A percentile compares a stretch with the other conserved stretches of the same genome.
Evolutionary conservation across 495 filamentous ascomycete species (phyloP).

Genomic region (Thermochaetoides thermophila): DNA sequence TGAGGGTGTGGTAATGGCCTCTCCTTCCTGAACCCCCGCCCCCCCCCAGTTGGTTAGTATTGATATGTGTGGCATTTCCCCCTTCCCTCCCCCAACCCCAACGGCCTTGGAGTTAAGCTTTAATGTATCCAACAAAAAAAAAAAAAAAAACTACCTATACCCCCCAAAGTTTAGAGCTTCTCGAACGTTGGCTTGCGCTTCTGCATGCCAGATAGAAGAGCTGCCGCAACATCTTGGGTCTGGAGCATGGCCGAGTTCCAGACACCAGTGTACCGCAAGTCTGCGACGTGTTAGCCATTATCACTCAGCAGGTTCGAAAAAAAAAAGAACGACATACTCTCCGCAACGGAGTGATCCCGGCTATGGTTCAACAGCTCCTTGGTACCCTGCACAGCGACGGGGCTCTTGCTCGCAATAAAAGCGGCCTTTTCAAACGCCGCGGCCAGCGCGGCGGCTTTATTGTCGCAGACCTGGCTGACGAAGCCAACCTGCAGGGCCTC

Average conservation of each 20-base stretch:
- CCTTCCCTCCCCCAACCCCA: no score
- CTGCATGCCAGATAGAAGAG: constrained; percentile 59
- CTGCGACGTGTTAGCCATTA: constrained; percentile 24
- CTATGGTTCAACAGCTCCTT: constrained; percentile 86
- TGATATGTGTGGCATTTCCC: no score
- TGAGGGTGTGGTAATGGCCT: no score
- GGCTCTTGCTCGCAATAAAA: constrained; percentile 67
- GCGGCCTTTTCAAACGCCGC: constrained; percentile 51
- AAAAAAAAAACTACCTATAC: no score
- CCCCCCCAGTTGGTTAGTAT: no score
- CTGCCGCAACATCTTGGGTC: constrained; percentile 58
- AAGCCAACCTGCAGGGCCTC: constrained; percentile 77
- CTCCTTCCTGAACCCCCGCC: no score
- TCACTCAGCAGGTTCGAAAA: not conserved
- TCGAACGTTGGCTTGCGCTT: constrained; percentile 74
- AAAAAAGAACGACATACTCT: constrained; percentile 39
- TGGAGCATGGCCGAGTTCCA: constrained; percentile 83
- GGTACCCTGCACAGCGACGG: constrained; percentile 81
- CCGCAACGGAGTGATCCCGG: constrained; percentile 59
- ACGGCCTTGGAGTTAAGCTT: no score
- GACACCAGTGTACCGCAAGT: constrained; percentile 64
- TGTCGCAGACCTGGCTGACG: constrained; percentile 60
- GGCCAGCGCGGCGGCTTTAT: constrained; percentile 44
- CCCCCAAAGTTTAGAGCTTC: no score
- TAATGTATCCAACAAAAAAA: no score